Conservation (phyloP, 441 rosid species). For the Viola pubescens region DNA sequence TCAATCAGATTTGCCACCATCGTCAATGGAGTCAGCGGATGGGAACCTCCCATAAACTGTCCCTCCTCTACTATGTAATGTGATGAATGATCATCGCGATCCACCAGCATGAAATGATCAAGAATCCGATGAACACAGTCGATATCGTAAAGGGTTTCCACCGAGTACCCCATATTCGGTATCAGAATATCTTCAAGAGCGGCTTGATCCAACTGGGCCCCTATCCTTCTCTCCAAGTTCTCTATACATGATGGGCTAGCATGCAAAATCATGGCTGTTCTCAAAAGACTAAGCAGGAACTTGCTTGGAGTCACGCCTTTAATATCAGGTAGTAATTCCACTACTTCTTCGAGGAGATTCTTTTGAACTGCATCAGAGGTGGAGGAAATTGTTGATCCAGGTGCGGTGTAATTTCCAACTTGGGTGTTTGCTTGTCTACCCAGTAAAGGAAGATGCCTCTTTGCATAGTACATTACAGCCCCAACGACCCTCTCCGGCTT, state of each 20-base stretch:
- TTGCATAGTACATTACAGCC: slow-evolving; percentile 58
- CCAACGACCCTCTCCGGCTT: slow-evolving; percentile 52
- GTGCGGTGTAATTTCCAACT: slow-evolving; percentile 24
- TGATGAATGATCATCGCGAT: slow-evolving; percentile 28
- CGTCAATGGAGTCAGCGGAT: slow-evolving; percentile 45
- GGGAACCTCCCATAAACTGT: slow-evolving; percentile 40
- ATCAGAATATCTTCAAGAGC: slow-evolving; percentile 72
- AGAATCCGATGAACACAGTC: slow-evolving; percentile 86
- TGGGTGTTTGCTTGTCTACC: slow-evolving; percentile 42
- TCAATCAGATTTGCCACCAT: slow-evolving; percentile 77
- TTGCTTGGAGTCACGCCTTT: slow-evolving; percentile 51
- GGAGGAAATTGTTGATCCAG: slow-evolving; percentile 27
- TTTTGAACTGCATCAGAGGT: slow-evolving; percentile 41
- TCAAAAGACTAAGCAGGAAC: slow-evolving; percentile 74
- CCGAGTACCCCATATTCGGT: slow-evolving; percentile 69
- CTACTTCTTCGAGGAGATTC: slow-evolving; percentile 70
- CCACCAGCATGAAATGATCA: slow-evolving; percentile 56
- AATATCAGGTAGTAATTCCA: slow-evolving; percentile 50
- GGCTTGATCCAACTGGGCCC: slow-evolving; percentile 69
- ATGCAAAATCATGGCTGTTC: slow-evolving; percentile 64
- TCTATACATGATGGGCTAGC: slow-evolving; percentile 48
- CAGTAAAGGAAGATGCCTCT: slow-evolving; percentile 60
- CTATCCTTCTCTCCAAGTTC: slow-evolving; percentile 62
- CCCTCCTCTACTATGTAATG: slow-evolving; percentile 36
- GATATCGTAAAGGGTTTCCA: slow-evolving; percentile 71